These are phyloP conservation scores for Kickxella alabastrina DNA, from an alignment of 192 early-diverging fungal species.

Conservation along the genomic window DNA sequence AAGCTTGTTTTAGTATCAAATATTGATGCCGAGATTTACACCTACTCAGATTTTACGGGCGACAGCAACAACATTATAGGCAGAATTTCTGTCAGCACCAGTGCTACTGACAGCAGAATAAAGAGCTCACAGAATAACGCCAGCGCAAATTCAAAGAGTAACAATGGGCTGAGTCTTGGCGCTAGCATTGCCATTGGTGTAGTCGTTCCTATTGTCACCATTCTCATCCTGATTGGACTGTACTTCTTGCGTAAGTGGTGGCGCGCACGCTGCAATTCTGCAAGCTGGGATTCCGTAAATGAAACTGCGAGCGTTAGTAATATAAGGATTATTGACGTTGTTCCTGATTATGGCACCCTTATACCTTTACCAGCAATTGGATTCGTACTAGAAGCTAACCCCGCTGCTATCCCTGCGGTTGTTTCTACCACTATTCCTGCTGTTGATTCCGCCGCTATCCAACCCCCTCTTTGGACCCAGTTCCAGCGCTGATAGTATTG, in stretches of 20 bases:
- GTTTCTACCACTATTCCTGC: no score
- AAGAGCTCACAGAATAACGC: no score
- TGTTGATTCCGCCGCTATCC: no score
- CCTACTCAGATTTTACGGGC: background rate
- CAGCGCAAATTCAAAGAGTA: no score
- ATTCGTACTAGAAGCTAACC: no score
- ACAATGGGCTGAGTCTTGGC: conserved; percentile 14
- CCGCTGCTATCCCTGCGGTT: no score
- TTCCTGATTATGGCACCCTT: no score
- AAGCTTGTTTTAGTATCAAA: background rate
- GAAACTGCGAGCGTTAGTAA: conserved; percentile 19
- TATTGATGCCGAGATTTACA: background rate
- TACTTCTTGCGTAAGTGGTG: conserved; percentile 42
- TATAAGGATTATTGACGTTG: conserved; percentile 32
- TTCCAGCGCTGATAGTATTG: no score
- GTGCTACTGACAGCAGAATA: background rate
- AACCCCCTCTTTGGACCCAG: no score
- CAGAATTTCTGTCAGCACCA: background rate
- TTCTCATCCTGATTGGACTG: conserved; percentile 16
- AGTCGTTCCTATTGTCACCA: conserved; percentile 18
- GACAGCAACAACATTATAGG: background rate
- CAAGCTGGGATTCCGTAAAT: conserved; percentile 32
- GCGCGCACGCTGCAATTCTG: conserved; percentile 12
- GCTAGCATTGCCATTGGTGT: conserved; percentile 25
- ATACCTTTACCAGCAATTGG: no score